phyloP scores from a whole-genome alignment of 345 rosid genomes.

The Eucalyptus shirleyi region DNA sequence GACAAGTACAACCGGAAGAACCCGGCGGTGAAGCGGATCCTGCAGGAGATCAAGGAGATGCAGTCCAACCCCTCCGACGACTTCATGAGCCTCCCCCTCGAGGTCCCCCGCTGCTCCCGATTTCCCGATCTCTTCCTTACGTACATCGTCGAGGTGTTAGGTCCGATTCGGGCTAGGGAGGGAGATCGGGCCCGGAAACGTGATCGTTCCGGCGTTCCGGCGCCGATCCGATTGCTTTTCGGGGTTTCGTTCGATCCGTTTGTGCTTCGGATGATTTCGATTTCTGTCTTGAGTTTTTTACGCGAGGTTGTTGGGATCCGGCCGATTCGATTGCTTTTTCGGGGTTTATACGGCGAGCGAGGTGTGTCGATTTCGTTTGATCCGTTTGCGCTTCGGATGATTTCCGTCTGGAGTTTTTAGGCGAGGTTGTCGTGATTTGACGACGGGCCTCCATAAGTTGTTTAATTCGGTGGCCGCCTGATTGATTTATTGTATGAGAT shows the following conservation, averaged over 20 bases:
- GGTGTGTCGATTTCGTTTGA: too few relatives aligned
- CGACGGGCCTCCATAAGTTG: neutral
- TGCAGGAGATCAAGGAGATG: constrained; percentile 99
- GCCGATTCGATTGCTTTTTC: neutral
- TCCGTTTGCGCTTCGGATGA: neutral
- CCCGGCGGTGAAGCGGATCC: constrained; percentile 93
- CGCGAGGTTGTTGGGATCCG: too few relatives aligned
- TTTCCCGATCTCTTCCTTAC: neutral
- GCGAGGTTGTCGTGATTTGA: neutral
- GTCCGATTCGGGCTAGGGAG: neutral
- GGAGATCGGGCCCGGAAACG: neutral
- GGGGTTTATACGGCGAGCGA: neutral
- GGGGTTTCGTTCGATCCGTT: neutral
- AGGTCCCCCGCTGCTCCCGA: constrained; percentile 21
- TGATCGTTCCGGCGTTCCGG: too few relatives aligned
- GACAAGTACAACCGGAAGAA: constrained; percentile 83
- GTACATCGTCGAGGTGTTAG: neutral
- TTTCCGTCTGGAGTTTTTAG: neutral
- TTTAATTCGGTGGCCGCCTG: neutral
- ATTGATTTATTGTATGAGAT: neutral
- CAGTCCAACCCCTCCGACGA: constrained; percentile 97
- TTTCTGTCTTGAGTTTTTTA: too few relatives aligned
- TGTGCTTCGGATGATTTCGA: too few relatives aligned
- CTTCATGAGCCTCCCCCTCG: constrained; percentile 97
- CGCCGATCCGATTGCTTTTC: neutral